Evolutionary conservation across 2,329 filamentous ascomycete genomes (phyloP), one percentile per base, ranked within the genome.

Genomic region (Amesomyces nigricolor): DNA sequence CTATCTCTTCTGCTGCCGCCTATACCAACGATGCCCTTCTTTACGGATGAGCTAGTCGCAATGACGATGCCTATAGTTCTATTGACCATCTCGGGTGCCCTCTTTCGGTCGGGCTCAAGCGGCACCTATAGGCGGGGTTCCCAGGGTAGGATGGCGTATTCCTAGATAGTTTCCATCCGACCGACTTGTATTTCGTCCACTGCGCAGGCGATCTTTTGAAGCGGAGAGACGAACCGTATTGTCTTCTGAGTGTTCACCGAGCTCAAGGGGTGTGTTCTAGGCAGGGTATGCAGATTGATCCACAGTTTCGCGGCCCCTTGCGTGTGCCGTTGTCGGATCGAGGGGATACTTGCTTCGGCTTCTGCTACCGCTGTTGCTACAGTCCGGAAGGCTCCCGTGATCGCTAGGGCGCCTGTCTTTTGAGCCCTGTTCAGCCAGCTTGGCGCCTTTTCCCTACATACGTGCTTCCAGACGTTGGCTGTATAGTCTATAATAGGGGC

Each of bases 171-270:
- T 42, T 60, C 49, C n/a, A 58, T 47, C 42, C 46, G 29, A 22
- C 56, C 42, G 32, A 53, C 39, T 39, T 47, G 51, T 38, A 47
- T 26, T 38, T 47, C 52, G 13, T 53, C 39, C 4, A 44, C 8
- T 11, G 40, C 37, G 22, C 26, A 35, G n/a, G 58, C 53, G 16
- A 61, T 56, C 39, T 58, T 53, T 29, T 61, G 46, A 3, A 61
- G 17, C 39, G 57, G 57, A 40, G 51, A 61, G 2, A 32, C 14
- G 16, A 57, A 61, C 44, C 57, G 43, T 14, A 53, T n/a, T n/a
- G 48, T 52, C 46, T 47, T 6, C 22, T 4, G 22, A 5, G 22
- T 26, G 6, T 42, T 51, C 47, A 54, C 47, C 39, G 47, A 1
- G 47, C 5, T 19, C 49, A 63, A 60, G 16, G 62, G 61, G n/a